Evolutionary conservation across 805 yeast genomes (phyloP).

Genomic region (Yueomyces sinensis): DNA sequence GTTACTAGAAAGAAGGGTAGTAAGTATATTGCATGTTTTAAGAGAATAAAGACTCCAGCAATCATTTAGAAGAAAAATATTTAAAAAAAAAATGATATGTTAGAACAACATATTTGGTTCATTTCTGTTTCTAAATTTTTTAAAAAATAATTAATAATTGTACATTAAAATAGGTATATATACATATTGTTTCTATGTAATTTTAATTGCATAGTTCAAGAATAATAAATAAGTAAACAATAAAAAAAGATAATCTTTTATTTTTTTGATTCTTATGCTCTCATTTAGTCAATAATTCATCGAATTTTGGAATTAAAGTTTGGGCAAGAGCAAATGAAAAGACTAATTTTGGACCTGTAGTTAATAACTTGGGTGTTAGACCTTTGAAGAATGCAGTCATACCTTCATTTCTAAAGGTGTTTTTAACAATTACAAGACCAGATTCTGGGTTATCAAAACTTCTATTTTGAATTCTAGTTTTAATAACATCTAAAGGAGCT

Average conservation of each 20-base stretch:
- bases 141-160: too few species aligned
- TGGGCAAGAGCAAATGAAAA: conserved; percentile 98
- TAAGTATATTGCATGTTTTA: conserved; percentile 81
- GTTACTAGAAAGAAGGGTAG: conserved; percentile 82
- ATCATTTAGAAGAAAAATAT: conserved; percentile 4
- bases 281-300: conserved; percentile 42
- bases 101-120: too few species aligned
- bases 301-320: conserved; percentile 92
- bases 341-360: conserved; percentile 96
- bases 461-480: conserved; percentile 95
- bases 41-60: conserved; percentile 51
- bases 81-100: too few species aligned
- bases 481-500: conserved; percentile 96
- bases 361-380: conserved; percentile 85
- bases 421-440: conserved; percentile 84
- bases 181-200: too few species aligned
- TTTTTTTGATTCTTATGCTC: too few species aligned
- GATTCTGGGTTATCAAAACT: conserved; percentile 92
- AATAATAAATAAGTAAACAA: too few species aligned
- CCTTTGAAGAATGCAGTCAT: conserved; percentile 88
- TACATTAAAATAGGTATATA: too few species aligned
- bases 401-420: conserved; percentile 89
- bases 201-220: too few species aligned
- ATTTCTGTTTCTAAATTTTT: too few species aligned
- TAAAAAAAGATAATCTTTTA: too few species aligned